Conservation (phyloP, 2,329 filamentous ascomycete genomes). For the Cordyceps javanica region DNA sequence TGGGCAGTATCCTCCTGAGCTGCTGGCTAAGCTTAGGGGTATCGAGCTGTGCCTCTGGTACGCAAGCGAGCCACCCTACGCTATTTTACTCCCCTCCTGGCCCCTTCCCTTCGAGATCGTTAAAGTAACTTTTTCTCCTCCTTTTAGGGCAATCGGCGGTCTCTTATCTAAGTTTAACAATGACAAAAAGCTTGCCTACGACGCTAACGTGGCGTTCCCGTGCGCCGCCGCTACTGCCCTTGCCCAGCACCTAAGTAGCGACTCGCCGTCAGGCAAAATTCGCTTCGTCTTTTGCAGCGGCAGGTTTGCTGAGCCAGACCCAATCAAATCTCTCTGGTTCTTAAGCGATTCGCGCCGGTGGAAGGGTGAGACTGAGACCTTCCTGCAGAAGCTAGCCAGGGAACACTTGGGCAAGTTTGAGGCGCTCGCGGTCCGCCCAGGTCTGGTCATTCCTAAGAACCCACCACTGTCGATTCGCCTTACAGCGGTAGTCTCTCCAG, state of each 20-base stretch:
- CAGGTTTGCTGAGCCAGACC: constrained; percentile 27
- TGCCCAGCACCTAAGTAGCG: constrained; percentile 23
- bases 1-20: constrained; percentile 37
- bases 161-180: constrained; percentile 41
- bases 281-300: constrained; percentile 39
- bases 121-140: not conserved
- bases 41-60: constrained; percentile 62
- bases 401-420: constrained; percentile 26
- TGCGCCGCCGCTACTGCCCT: constrained; percentile 55
- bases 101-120: not conserved
- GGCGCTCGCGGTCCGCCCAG: constrained; percentile 32
- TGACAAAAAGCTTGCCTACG: constrained; percentile 36
- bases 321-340: constrained; percentile 29
- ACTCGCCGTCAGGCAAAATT: constrained; percentile 28
- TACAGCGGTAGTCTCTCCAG: constrained; percentile 22
- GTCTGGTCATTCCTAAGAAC: constrained; percentile 23
- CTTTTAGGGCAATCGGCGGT: constrained; percentile 33
- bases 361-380: constrained; percentile 34
- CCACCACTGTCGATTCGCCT: constrained; percentile 21
- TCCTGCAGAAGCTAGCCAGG: constrained; percentile 32
- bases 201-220: constrained; percentile 56
- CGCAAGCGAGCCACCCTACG: constrained; percentile 14
- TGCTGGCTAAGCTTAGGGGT: constrained; percentile 34
- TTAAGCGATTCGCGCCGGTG: constrained; percentile 31
- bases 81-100: not conserved